Percentiles rank a stretch among this genome's conserved stretches.
Evolutionary conservation across 352 stramenopile species (phyloP).

Genomic region (Phytophthora citrophthora): DNA sequence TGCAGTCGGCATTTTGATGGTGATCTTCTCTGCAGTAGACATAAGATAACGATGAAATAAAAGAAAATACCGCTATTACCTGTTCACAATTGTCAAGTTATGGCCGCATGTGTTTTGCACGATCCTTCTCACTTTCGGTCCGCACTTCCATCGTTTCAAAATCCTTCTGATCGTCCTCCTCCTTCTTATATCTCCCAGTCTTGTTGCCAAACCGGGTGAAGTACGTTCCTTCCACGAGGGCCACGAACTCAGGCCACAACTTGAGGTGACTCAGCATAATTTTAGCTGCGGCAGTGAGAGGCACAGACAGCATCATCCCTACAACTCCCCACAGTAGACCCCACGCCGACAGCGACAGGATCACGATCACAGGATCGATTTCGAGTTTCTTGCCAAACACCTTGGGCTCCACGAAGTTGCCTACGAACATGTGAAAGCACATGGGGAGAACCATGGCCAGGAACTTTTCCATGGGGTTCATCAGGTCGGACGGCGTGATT

Average conservation of each 20-base stretch:
- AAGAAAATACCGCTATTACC: constrained; percentile 21
- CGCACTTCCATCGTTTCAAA: constrained; percentile 82
- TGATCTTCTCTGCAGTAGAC: constrained; percentile 6
- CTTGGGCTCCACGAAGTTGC: constrained; percentile 90
- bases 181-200: constrained; percentile 70
- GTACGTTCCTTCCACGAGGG: constrained; percentile 88
- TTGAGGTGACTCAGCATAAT: constrained; percentile 90
- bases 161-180: constrained; percentile 76
- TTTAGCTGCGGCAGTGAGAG: constrained; percentile 84
- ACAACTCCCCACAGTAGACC: constrained; percentile 87
- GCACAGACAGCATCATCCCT: constrained; percentile 91
- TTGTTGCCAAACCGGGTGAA: constrained; percentile 81
- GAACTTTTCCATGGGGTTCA: constrained; percentile 92
- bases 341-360: constrained; percentile 89
- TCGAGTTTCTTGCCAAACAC: constrained; percentile 89
- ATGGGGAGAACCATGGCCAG: constrained; percentile 83
- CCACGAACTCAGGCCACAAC: constrained; percentile 88
- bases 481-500: constrained; percentile 82
- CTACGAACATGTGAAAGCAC: constrained; percentile 91
- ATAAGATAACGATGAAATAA: constrained; percentile 19
- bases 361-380: constrained; percentile 88
- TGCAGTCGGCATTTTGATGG: constrained; percentile 12
- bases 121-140: constrained; percentile 74
- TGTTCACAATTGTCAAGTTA: constrained; percentile 34
- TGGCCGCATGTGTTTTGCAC: constrained; percentile 47